A percentile compares a stretch with the other conserved stretches of the same genome.
phyloP scores from a whole-genome alignment of 2,329 filamentous ascomycete genomes.

The Bipolaris oryzae region DNA sequence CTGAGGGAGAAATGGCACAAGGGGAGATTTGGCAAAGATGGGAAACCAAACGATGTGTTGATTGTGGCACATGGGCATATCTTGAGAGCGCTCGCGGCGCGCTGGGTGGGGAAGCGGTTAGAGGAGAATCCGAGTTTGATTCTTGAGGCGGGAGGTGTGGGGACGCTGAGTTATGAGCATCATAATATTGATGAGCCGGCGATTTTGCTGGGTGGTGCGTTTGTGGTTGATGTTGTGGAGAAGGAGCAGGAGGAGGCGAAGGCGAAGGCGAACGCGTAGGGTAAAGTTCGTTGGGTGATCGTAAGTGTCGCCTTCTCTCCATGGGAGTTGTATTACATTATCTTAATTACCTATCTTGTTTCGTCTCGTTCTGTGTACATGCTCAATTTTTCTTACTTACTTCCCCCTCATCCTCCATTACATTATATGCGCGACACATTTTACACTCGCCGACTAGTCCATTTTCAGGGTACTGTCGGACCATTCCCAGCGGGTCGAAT shows the following conservation, averaged over 20 bases:
- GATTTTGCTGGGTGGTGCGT: constrained; percentile 58
- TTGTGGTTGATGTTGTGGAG: constrained; percentile 57
- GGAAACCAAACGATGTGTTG: constrained; percentile 71
- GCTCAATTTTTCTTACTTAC: not conserved
- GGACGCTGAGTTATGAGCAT: constrained; percentile 60
- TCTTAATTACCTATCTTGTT: not conserved
- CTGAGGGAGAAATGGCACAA: constrained; percentile 63
- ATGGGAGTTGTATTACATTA: too few species aligned
- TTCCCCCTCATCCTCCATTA: not conserved
- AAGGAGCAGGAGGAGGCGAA: constrained; percentile 39
- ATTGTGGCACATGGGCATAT: constrained; percentile 92
- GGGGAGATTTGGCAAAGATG: constrained; percentile 58
- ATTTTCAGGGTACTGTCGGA: not conserved
- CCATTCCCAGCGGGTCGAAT: constrained; percentile 3
- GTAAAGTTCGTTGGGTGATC: too few species aligned
- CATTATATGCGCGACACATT: not conserved
- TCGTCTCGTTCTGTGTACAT: not conserved
- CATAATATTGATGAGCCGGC: constrained; percentile 57
- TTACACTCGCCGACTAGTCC: too few species aligned
- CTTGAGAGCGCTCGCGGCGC: constrained; percentile 82
- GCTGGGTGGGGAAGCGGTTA: constrained; percentile 78
- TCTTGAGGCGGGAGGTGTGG: constrained; percentile 68
- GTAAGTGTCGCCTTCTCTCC: too few species aligned
- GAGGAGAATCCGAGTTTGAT: constrained; percentile 78
- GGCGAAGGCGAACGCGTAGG: constrained; percentile 6